These are phyloP conservation scores for Halophytophthora batemanensis DNA, from an alignment of 352 stramenopile species.

Conservation along the genomic window DNA sequence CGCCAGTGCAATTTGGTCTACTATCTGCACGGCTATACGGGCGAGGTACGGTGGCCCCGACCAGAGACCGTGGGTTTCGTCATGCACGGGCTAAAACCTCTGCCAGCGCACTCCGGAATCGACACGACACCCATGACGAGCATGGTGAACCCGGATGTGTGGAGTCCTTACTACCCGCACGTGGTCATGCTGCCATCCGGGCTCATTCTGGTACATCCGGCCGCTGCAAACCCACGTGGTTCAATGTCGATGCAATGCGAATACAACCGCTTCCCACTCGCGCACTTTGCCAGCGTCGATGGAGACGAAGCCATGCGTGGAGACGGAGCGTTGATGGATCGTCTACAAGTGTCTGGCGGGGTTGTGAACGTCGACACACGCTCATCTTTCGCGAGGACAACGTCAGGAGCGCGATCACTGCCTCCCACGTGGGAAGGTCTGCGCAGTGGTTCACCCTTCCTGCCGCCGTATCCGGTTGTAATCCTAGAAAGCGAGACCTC, in stretches of 20 bases:
- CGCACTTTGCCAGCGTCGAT: conserved; percentile 4
- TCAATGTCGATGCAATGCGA: conserved; percentile 29
- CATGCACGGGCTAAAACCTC: conserved; percentile 40
- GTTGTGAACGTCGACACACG: neutral
- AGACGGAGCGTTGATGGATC: neutral
- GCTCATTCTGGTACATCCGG: conserved; percentile 41
- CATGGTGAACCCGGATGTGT: conserved; percentile 23
- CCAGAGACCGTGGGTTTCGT: conserved; percentile 45
- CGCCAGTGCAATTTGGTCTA: conserved; percentile 42
- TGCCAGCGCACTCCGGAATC: conserved; percentile 20
- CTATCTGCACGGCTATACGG: conserved; percentile 67
- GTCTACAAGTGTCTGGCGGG: too few relatives aligned
- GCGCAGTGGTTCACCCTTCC: conserved; percentile 42
- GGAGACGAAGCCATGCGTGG: neutral
- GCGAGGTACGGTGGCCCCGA: conserved; percentile 67
- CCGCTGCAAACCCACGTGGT: conserved; percentile 10
- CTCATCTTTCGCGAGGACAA: neutral
- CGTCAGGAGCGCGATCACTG: conserved; percentile 29
- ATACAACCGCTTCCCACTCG: conserved; percentile 54
- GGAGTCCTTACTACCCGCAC: conserved; percentile 47
- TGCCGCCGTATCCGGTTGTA: conserved; percentile 53
- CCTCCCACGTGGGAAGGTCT: conserved; percentile 66
- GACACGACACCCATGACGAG: conserved; percentile 3
- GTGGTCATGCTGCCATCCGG: conserved; percentile 61
- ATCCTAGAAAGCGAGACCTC: conserved; percentile 30